Conservation (phyloP, 495 filamentous ascomycete genomes). For the Sordaria brevicollis region DNA sequence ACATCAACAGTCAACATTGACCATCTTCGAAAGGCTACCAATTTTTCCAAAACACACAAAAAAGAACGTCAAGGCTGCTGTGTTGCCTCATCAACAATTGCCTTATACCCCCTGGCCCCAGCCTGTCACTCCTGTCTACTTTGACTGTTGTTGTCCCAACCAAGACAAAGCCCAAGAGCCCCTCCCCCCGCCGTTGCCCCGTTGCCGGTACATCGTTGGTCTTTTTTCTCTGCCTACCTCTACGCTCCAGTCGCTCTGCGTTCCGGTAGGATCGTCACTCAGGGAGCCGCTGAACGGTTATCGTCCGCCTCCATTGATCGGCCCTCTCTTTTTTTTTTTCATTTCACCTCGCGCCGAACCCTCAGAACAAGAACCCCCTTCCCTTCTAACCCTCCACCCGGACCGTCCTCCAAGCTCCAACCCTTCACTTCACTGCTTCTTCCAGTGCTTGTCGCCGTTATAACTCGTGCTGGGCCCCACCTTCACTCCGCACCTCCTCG, state of each 20-base stretch:
- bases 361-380: background rate
- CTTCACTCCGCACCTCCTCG: constrained; percentile 3
- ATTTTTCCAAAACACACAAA: background rate
- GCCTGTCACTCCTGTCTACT: no score
- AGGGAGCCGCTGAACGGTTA: background rate
- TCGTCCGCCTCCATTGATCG: background rate
- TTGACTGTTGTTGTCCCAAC: background rate
- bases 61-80: background rate
- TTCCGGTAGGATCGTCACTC: background rate
- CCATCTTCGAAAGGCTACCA: no score
- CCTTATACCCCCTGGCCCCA: background rate
- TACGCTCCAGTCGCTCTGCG: background rate
- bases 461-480: constrained; percentile 1
- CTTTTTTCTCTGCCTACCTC: no score
- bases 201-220: background rate
- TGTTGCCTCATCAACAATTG: background rate
- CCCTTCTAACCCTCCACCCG: background rate
- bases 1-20: background rate
- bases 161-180: background rate
- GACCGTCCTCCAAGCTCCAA: background rate
- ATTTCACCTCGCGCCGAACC: background rate
- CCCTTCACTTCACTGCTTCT: no score
- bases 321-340: background rate
- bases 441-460: background rate
- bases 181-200: background rate